A percentile compares a stretch with the other conserved stretches of the same genome.
Conservation (phyloP, 2,329 filamentous ascomycete genomes). For the Fusarium pseudoanthophilum region DNA sequence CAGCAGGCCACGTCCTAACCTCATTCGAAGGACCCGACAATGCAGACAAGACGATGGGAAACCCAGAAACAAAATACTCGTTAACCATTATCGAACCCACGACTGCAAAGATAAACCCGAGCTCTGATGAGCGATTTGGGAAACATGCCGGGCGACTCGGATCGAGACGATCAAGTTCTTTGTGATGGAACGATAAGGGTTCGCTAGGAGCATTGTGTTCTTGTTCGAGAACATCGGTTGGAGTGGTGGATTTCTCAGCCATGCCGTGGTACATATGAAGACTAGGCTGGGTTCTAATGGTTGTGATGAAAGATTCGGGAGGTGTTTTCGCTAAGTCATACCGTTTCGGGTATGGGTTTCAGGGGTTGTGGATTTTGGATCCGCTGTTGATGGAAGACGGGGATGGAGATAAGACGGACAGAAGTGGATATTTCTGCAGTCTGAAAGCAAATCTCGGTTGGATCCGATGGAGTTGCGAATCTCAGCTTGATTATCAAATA, state of each 20-base stretch:
- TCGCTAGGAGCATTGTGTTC: neutral
- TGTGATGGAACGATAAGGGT: too few relatives aligned
- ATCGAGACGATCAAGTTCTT: too few relatives aligned
- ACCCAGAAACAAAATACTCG: constrained; percentile 83
- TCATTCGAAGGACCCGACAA: constrained; percentile 66
- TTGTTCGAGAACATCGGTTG: constrained; percentile 1
- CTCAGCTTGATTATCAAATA: neutral
- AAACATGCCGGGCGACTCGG: constrained; percentile 63
- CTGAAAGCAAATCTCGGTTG: neutral
- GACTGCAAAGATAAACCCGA: constrained; percentile 71
- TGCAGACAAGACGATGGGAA: constrained; percentile 76
- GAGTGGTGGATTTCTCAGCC: neutral
- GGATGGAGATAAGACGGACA: neutral
- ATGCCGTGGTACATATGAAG: neutral
- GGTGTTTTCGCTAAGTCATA: neutral
- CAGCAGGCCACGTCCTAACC: constrained; percentile 72
- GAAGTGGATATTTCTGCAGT: neutral
- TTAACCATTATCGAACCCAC: constrained; percentile 72
- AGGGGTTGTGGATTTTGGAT: neutral
- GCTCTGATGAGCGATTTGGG: constrained; percentile 62
- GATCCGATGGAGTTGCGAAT: neutral
- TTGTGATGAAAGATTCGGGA: neutral
- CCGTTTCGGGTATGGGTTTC: neutral
- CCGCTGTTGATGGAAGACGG: neutral
- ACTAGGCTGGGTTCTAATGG: neutral